These are phyloP conservation scores for Pascua guehoae DNA, from an alignment of 1,284 basidiomycete species.

Conservation along the genomic window DNA sequence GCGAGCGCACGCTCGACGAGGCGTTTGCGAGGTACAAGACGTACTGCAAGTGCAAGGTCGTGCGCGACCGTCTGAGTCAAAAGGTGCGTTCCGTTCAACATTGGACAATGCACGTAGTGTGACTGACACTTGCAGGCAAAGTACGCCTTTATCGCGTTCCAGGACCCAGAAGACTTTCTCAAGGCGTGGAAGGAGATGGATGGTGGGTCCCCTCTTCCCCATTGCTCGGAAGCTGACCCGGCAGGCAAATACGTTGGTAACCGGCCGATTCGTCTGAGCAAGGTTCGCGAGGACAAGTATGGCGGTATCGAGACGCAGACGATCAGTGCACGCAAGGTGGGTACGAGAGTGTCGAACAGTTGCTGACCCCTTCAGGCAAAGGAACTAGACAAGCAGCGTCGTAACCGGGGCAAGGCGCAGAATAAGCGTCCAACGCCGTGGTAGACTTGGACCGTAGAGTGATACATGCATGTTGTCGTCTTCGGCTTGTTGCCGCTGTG, in stretches of 20 bases:
- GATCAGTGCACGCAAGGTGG: constrained; percentile 50
- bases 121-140: constrained; percentile 63
- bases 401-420: constrained; percentile 46
- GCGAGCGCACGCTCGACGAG: constrained; percentile 85
- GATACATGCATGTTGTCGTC: not conserved
- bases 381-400: constrained; percentile 45
- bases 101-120: too few relatives aligned
- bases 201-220: constrained; percentile 60
- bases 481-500: too few relatives aligned
- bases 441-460: constrained; percentile 12
- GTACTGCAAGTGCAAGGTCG: constrained; percentile 91
- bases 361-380: constrained; percentile 31
- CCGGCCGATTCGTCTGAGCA: constrained; percentile 80
- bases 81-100: constrained; percentile 64
- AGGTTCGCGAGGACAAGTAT: constrained; percentile 86
- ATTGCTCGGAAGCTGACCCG: constrained; percentile 3
- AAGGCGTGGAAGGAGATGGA: constrained; percentile 99
- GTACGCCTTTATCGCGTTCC: constrained; percentile 96
- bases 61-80: constrained; percentile 83
- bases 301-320: constrained; percentile 78
- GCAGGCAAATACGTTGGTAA: constrained; percentile 95
- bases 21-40: constrained; percentile 90
- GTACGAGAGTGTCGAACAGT: constrained; percentile 8
- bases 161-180: constrained; percentile 96
- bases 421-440: constrained; percentile 45